A percentile compares a stretch with the other conserved stretches of the same genome.
Evolutionary conservation across 257 asterid species (phyloP).

Genomic region (Solanum virginianum): DNA sequence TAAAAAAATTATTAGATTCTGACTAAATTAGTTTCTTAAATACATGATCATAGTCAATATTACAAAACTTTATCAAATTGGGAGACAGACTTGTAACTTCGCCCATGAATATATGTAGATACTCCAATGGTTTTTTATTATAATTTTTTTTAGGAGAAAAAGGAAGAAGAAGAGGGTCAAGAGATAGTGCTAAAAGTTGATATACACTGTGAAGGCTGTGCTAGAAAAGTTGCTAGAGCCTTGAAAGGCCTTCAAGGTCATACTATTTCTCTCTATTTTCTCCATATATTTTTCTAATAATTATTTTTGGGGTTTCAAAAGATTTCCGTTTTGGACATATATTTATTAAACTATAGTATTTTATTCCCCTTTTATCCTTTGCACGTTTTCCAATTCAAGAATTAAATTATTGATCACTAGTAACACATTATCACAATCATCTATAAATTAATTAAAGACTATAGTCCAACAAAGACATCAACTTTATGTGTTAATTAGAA

Average conservation of each 20-base stretch:
- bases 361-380: neutral
- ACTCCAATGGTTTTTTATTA: neutral
- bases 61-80: neutral
- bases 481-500: neutral
- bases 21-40: neutral
- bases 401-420: neutral
- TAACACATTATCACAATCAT: neutral
- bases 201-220: constrained; percentile 92
- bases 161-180: constrained; percentile 9
- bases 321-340: neutral
- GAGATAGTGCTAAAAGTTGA: constrained; percentile 73
- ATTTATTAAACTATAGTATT: neutral
- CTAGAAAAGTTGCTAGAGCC: constrained; percentile 64
- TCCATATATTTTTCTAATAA: neutral
- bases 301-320: neutral
- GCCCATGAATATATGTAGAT: neutral
- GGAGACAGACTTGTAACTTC: neutral
- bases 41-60: neutral
- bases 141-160: constrained; percentile 18
- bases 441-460: neutral
- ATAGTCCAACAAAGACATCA: neutral
- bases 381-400: neutral
- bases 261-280: neutral
- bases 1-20: neutral
- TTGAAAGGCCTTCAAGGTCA: constrained; percentile 61